A percentile compares a stretch with the other conserved stretches of the same genome.
These are phyloP conservation scores for Pythium brachiatum DNA, from an alignment of 352 stramenopile species.

Conservation along the genomic window DNA sequence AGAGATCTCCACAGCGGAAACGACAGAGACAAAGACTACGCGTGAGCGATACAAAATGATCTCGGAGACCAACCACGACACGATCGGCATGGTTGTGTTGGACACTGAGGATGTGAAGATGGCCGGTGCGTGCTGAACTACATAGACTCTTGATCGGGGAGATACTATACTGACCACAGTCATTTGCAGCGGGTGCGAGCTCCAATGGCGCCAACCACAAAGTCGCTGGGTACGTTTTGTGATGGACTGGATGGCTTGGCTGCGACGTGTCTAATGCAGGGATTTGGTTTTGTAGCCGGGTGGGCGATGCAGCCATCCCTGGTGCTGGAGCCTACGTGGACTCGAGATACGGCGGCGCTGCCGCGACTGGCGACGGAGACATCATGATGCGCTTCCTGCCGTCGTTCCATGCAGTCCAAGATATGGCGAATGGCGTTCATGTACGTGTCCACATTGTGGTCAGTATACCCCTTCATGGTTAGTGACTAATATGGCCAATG, in stretches of 20 bases:
- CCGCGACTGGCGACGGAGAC: conserved; percentile 87
- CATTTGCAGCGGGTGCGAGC: conserved; percentile 72
- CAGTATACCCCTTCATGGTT: neutral
- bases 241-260: neutral
- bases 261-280: neutral
- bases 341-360: conserved; percentile 70
- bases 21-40: neutral
- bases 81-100: conserved; percentile 87
- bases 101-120: conserved; percentile 51
- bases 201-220: conserved; percentile 91
- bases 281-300: conserved; percentile 41
- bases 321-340: conserved; percentile 88
- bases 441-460: conserved; percentile 32
- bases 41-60: conserved; percentile 28
- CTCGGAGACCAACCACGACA: conserved; percentile 83
- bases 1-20: neutral
- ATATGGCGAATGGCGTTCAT: conserved; percentile 72
- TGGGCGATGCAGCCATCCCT: conserved; percentile 82
- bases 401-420: conserved; percentile 76
- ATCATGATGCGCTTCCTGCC: conserved; percentile 92
- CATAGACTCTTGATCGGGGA: neutral
- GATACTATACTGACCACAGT: too few relatives aligned
- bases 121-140: conserved; percentile 31
- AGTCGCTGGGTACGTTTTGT: conserved; percentile 60
- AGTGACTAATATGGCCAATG: neutral